A percentile compares a stretch with the other conserved stretches of the same genome.
phyloP scores from a whole-genome alignment of 2,329 filamentous ascomycete genomes.

The Blastomyces parvus region DNA sequence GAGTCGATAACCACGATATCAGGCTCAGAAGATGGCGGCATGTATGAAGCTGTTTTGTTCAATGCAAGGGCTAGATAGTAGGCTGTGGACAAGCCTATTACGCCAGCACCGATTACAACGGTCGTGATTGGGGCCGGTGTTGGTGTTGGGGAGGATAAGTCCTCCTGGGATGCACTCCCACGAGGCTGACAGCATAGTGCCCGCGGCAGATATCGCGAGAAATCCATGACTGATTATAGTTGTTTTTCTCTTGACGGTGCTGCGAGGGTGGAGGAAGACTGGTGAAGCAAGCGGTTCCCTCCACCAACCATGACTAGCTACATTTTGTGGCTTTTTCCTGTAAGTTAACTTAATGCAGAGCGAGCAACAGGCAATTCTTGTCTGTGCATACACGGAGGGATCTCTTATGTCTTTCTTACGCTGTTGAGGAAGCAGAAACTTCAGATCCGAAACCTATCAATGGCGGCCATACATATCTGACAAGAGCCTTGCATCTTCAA shows the following conservation, averaged over 20 bases:
- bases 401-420: not conserved
- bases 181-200: not conserved
- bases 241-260: not conserved
- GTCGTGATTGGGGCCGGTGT: not conserved
- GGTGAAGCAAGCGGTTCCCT: not conserved
- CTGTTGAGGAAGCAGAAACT: not conserved
- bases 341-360: too few species aligned
- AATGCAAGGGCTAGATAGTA: constrained; percentile 4
- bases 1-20: constrained; percentile 5
- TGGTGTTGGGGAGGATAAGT: not conserved
- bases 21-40: not conserved
- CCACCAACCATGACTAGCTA: not conserved
- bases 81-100: constrained; percentile 5
- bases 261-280: not conserved
- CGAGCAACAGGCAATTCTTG: not conserved
- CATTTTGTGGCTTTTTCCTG: not conserved
- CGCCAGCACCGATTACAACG: constrained; percentile 2
- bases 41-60: not conserved
- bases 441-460: not conserved
- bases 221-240: not conserved
- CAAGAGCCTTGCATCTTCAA: not conserved
- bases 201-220: not conserved
- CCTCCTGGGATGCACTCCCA: not conserved
- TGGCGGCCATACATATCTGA: not conserved
- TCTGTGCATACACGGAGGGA: not conserved